Conservation (phyloP, 2,329 filamentous ascomycete species). For the Ophiostoma ulmi region DNA sequence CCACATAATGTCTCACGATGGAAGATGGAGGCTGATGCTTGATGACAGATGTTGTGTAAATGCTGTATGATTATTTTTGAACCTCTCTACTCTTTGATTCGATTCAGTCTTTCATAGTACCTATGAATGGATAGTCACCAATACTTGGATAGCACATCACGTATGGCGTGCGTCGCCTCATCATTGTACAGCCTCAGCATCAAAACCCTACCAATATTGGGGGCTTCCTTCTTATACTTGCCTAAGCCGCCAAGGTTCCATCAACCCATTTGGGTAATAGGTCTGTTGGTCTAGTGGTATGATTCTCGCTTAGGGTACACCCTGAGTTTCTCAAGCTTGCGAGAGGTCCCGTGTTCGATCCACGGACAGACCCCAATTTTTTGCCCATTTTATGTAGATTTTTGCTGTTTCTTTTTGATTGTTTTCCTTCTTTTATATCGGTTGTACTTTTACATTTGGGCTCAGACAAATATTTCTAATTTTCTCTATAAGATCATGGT, state of each 20-base stretch:
- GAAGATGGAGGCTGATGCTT: background rate
- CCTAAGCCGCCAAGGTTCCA: background rate
- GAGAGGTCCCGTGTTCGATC: slow-evolving; percentile 18
- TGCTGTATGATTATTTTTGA: too few relatives aligned
- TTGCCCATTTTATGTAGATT: background rate
- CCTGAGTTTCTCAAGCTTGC: slow-evolving; percentile 13
- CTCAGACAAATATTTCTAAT: background rate
- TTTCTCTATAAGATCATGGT: background rate
- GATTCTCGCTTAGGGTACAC: slow-evolving; percentile 14
- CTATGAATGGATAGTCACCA: too few relatives aligned
- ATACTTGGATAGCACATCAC: too few relatives aligned
- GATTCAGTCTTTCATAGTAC: too few relatives aligned
- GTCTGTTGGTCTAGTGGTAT: slow-evolving; percentile 17
- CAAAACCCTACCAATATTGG: too few relatives aligned
- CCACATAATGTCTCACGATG: background rate
- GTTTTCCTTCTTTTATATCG: background rate
- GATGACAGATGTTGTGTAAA: too few relatives aligned
- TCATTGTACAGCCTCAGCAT: too few relatives aligned
- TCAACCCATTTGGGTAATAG: background rate
- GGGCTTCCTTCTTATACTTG: background rate
- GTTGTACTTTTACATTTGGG: background rate
- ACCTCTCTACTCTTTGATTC: too few relatives aligned
- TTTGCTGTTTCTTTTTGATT: background rate
- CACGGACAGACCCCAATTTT: slow-evolving; percentile 16
- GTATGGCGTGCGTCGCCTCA: too few relatives aligned